Percentiles rank a stretch among this genome's conserved stretches.
phyloP scores from a whole-genome alignment of 768 basidiomycete genomes.

The Arthromyces matolae region DNA sequence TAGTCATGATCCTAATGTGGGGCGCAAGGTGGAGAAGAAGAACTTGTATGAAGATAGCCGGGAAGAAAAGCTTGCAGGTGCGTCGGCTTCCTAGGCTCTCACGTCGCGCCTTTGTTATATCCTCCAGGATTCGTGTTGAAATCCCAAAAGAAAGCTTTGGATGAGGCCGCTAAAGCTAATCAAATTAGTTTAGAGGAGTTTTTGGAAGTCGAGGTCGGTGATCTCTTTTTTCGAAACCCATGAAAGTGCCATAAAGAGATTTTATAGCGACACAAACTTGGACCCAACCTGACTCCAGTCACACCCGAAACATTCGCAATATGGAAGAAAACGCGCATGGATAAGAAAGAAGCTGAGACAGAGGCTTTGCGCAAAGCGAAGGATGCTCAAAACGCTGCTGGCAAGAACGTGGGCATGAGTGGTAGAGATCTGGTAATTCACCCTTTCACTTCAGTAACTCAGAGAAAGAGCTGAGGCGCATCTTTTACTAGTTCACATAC shows the following conservation, averaged over 20 bases:
- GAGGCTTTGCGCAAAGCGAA: conserved; percentile 82
- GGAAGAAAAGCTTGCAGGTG: conserved; percentile 76
- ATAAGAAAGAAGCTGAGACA: conserved; percentile 90
- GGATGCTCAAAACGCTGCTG: conserved; percentile 74
- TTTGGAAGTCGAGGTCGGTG: conserved; percentile 87
- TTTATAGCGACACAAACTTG: conserved; percentile 87
- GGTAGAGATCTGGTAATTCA: conserved; percentile 84
- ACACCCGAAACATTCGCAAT: conserved; percentile 86
- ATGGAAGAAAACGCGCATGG: conserved; percentile 94
- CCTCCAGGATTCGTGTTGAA: conserved; percentile 95
- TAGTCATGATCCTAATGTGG: conserved; percentile 88
- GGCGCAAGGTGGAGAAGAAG: conserved; percentile 91
- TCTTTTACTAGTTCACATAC: conserved; percentile 74
- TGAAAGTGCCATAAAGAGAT: background rate
- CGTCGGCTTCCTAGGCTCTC: conserved; percentile 22
- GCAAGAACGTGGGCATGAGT: conserved; percentile 91
- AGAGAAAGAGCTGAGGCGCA: conserved; percentile 1
- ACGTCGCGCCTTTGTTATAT: no score
- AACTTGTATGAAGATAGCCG: conserved; percentile 88
- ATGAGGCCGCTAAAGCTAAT: conserved; percentile 87
- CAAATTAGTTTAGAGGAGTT: conserved; percentile 94
- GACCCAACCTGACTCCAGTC: conserved; percentile 85
- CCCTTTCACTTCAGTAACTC: conserved; percentile 5
- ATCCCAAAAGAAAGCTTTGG: conserved; percentile 87
- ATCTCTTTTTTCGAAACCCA: background rate